Conservation (phyloP, 306 rosid species). For the Begonia loranthoides region DNA sequence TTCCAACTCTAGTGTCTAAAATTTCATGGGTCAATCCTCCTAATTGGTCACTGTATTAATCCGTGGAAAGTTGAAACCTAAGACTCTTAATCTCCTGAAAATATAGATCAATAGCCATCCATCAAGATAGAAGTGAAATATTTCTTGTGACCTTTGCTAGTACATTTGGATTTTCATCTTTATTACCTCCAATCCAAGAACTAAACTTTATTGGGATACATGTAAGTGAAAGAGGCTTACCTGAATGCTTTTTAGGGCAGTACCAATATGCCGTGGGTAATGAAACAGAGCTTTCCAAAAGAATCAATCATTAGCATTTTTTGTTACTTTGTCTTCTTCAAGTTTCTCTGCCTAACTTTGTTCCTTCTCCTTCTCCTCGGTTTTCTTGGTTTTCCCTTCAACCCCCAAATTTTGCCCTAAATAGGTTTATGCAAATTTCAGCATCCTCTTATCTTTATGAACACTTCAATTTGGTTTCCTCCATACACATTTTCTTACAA, state of each 20-base stretch:
- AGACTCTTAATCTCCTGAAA: conserved; percentile 75
- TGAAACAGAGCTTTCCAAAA: conserved; percentile 96
- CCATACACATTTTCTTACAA: too few species aligned
- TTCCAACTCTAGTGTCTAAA: conserved; percentile 60
- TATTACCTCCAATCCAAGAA: conserved; percentile 96
- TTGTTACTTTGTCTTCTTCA: too few species aligned
- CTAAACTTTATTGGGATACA: conserved; percentile 91
- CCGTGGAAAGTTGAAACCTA: conserved; percentile 85
- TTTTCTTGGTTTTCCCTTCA: too few species aligned
- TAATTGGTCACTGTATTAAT: conserved; percentile 53
- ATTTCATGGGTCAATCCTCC: conserved; percentile 56
- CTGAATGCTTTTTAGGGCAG: conserved; percentile 92
- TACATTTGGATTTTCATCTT: conserved; percentile 94
- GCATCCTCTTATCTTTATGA: too few species aligned
- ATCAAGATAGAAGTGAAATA: conserved; percentile 73
- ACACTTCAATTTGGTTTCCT: too few species aligned
- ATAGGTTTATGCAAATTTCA: too few species aligned
- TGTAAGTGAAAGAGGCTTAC: conserved; percentile 83
- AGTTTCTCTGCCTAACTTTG: too few species aligned
- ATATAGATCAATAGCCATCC: conserved; percentile 92
- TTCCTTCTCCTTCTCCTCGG: too few species aligned
- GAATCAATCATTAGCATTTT: conserved; percentile 38
- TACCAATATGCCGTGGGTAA: conserved; percentile 81
- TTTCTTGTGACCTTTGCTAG: conserved; percentile 85
- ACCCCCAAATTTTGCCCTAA: too few species aligned